Conservation (phyloP, 768 basidiomycete species). For the Cystofilobasidium capitatum region DNA sequence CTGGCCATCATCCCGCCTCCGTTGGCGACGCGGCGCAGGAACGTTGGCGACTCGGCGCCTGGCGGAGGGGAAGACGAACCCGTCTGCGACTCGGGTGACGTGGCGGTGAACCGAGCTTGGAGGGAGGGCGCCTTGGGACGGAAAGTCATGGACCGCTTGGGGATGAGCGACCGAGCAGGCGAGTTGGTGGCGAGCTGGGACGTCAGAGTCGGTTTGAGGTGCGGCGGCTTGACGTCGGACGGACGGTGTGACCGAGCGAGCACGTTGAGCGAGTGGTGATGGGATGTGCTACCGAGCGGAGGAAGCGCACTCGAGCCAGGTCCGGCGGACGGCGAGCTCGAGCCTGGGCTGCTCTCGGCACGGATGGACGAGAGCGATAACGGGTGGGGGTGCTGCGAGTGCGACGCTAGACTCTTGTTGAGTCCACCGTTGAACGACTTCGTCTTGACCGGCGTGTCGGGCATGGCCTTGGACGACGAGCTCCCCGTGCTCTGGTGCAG, state of each 20-base stretch:
- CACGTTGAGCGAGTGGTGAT: constrained; percentile 17
- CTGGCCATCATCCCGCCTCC: not conserved
- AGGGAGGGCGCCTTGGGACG: constrained; percentile 14
- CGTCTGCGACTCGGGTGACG: constrained; percentile 14
- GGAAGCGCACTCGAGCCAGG: not conserved
- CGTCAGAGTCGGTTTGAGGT: not conserved
- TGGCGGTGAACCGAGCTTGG: constrained; percentile 9
- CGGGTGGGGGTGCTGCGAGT: constrained; percentile 21
- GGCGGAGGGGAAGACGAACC: constrained; percentile 22
- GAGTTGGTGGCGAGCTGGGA: not conserved
- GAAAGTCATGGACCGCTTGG: constrained; percentile 13
- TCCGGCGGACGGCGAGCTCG: constrained; percentile 16
- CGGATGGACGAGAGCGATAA: constrained; percentile 20
- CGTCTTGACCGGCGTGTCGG: constrained; percentile 37
- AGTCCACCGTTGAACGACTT: constrained; percentile 23
- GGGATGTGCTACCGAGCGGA: constrained; percentile 1
- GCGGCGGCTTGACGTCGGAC: constrained; percentile 18
- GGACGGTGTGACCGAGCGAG: constrained; percentile 24
- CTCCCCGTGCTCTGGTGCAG: constrained; percentile 15
- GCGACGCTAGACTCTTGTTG: not conserved
- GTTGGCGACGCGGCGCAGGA: not conserved
- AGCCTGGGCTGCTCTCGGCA: constrained; percentile 7
- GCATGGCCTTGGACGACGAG: constrained; percentile 29
- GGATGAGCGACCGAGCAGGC: constrained; percentile 14
- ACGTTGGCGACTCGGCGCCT: constrained; percentile 23